phyloP scores from a whole-genome alignment of 495 filamentous ascomycete genomes.

The Talaromyces wortmannii region DNA sequence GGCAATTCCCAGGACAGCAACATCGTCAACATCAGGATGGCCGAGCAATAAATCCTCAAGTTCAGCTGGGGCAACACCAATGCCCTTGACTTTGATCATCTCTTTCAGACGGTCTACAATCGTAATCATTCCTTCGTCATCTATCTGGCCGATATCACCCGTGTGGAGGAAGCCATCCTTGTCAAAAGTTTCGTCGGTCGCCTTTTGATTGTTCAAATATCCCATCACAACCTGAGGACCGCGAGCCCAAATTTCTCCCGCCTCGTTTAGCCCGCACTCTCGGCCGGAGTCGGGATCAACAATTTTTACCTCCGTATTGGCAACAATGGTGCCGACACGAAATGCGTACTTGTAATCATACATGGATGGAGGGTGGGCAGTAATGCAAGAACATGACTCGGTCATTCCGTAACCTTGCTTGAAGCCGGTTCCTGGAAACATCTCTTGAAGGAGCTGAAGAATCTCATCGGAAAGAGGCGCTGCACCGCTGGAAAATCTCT shows the following conservation, averaged over 20 bases:
- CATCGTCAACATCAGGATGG: conserved; percentile 51
- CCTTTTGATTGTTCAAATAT: conserved; percentile 47
- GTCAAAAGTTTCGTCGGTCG: conserved; percentile 55
- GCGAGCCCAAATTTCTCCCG: conserved; percentile 55
- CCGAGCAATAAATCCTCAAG: conserved; percentile 58
- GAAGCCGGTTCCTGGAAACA: conserved; percentile 57
- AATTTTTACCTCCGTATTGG: conserved; percentile 57
- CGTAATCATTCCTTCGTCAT: conserved; percentile 44
- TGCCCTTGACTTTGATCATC: conserved; percentile 71
- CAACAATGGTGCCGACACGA: conserved; percentile 51
- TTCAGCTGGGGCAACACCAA: conserved; percentile 64
- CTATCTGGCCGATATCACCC: conserved; percentile 57
- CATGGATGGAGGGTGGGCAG: conserved; percentile 45
- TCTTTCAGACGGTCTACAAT: conserved; percentile 69
- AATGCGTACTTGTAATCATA: conserved; percentile 51
- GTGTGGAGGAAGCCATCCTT: conserved; percentile 56
- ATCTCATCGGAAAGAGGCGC: conserved; percentile 62
- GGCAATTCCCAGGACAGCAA: conserved; percentile 49
- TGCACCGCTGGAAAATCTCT: conserved; percentile 49
- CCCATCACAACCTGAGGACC: conserved; percentile 54
- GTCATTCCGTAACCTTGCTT: conserved; percentile 68
- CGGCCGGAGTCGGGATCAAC: conserved; percentile 37
- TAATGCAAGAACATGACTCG: conserved; percentile 57
- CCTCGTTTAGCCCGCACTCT: conserved; percentile 37
- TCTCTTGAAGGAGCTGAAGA: conserved; percentile 45